phyloP scores from a whole-genome alignment of 345 rosid genomes.

The Euphorbia lathyris region DNA sequence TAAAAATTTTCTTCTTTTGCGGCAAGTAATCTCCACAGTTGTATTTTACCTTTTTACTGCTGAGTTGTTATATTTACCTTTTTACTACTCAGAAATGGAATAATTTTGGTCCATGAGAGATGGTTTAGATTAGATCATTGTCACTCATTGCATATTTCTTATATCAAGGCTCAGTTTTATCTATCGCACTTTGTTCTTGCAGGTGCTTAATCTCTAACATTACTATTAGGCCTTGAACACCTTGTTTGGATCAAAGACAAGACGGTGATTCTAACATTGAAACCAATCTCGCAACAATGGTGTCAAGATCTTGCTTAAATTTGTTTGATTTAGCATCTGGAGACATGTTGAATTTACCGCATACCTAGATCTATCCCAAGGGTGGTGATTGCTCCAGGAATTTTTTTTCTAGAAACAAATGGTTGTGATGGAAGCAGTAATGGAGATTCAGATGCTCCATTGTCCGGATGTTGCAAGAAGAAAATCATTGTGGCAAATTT shows the following conservation, averaged over 20 bases:
- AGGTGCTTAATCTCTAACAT: conserved; percentile 11
- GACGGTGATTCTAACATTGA: too few species aligned
- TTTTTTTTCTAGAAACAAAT: conserved; percentile 45
- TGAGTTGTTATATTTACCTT: conserved; percentile 1
- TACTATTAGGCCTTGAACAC: background rate
- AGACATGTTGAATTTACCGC: conserved; percentile 52
- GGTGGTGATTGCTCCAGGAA: conserved; percentile 56
- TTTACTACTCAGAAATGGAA: conserved; percentile 3
- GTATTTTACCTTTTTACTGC: too few species aligned
- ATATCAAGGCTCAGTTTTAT: background rate
- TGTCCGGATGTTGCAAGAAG: conserved; percentile 20
- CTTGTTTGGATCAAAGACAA: background rate
- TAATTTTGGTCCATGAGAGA: background rate
- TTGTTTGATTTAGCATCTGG: conserved; percentile 62
- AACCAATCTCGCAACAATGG: conserved; percentile 29
- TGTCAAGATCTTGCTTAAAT: conserved; percentile 63
- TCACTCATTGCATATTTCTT: background rate
- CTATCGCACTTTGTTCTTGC: background rate
- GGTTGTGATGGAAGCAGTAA: conserved; percentile 23
- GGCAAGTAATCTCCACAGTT: background rate
- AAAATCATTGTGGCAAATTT: conserved; percentile 40
- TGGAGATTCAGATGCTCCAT: conserved; percentile 17
- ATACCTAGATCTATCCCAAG: conserved; percentile 47
- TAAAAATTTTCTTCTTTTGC: background rate
- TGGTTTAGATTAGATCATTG: background rate